phyloP scores from a whole-genome alignment of 2,329 filamentous ascomycete genomes.

The Venturia pyrina region DNA sequence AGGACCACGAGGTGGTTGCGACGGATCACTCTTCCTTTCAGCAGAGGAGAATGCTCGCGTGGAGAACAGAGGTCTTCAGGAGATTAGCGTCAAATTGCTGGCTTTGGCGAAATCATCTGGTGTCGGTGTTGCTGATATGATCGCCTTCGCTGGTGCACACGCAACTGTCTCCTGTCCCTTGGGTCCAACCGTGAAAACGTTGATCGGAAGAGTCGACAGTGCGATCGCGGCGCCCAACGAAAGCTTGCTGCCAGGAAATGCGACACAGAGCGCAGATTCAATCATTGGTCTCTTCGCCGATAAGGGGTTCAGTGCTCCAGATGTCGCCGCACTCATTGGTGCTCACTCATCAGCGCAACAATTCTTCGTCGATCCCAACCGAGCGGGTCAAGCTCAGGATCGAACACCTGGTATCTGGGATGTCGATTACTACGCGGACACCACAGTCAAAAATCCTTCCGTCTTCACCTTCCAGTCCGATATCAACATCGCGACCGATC shows the following conservation, averaged over 20 bases:
- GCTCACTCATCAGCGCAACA: constrained; percentile 42
- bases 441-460: constrained; percentile 7
- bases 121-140: constrained; percentile 44
- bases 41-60: constrained; percentile 24
- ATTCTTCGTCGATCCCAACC: constrained; percentile 31
- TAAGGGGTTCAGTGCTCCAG: constrained; percentile 41
- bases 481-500: constrained; percentile 6
- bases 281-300: constrained; percentile 39
- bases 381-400: constrained; percentile 15
- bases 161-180: constrained; percentile 41
- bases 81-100: constrained; percentile 29
- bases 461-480: constrained; percentile 7
- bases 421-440: constrained; percentile 20
- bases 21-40: constrained; percentile 31
- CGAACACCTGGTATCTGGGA: constrained; percentile 16
- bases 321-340: constrained; percentile 45
- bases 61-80: constrained; percentile 37
- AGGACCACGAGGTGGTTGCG: constrained; percentile 26
- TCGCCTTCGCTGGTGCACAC: constrained; percentile 39
- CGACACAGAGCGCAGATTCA: constrained; percentile 25
- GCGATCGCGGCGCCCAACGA: constrained; percentile 8
- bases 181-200: constrained; percentile 40
- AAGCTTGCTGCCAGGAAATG: constrained; percentile 25
- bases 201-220: constrained; percentile 19
- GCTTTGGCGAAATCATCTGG: constrained; percentile 31